Base-by-base conservation (phyloP, 164 flowering plant species). In the Euptelea pleiosperma region DNA sequence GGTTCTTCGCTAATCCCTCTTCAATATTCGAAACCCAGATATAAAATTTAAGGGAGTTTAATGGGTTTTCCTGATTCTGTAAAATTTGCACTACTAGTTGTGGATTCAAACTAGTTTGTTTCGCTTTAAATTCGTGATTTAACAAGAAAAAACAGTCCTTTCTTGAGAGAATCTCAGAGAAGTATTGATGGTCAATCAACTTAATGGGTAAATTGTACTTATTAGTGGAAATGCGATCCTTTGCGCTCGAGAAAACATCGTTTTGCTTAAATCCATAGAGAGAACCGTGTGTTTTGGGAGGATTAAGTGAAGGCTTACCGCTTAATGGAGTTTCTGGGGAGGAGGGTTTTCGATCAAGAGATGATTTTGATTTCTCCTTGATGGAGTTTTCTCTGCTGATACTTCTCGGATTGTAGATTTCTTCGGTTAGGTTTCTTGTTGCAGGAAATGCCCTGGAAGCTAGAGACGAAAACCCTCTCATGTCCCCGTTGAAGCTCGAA, bases 121-220 rank as follows among this genome's bases (percentile, higher is more conserved):
- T 68, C 15, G 73, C 75, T 26, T 65, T 76, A 0, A 74, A 39
- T 57, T 80, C 91, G 43, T 79, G 86, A 54, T 73, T 77, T 25
- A 92, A 79, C 77, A 85, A 62, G 41, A 83, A 63, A 76, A 62
- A 69, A 91, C 98, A 90, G 67, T 87, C 96, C 42, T 84, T 82
- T 59, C 86, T 71, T 0, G 71, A 66, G 0, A 89, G 66, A 57
- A 87, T 65, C 42, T 64, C 70, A 14, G 79, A 65, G 3, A 89
- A 16, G 57, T 78, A 78, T 3, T 15, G 62, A 60, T 64, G 87
- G 68, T 86, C 89, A 60, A 79, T 59, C 6, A 66, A 65, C 15
- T 63, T 65, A 21, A 14, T 2, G 9, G 3, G 16, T 2, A 55
- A 45, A n/a, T 46, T 60, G 10, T 12, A 30, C 19, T 65, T 55